Evolutionary conservation across 2,329 filamentous ascomycete species (phyloP).

Genomic region (Monosporascus ibericus): DNA sequence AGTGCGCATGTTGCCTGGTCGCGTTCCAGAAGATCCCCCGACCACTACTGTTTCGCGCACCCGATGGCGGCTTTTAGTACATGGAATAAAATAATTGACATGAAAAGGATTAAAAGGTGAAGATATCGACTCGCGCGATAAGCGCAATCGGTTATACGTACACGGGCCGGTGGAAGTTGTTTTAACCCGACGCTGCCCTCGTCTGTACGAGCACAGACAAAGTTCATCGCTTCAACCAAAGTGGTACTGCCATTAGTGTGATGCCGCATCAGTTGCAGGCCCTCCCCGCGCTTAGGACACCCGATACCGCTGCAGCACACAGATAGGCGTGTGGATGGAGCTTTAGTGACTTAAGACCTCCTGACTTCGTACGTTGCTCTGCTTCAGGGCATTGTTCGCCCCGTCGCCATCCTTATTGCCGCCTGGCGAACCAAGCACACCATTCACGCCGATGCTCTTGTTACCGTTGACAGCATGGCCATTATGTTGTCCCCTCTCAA

Average conservation of each 20-base stretch:
- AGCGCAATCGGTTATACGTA: no score
- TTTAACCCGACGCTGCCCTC: no score
- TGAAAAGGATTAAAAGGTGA: no score
- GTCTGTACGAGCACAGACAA: no score
- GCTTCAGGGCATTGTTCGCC: slow-evolving; percentile 6
- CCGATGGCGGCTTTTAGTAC: no score
- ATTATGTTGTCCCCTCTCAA: slow-evolving; percentile 26
- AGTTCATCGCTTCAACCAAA: no score
- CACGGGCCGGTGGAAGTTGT: no score
- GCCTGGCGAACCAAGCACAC: slow-evolving; percentile 1
- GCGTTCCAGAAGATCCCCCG: no score
- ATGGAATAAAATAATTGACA: no score
- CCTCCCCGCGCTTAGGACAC: neutral
- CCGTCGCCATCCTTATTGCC: slow-evolving; percentile 2
- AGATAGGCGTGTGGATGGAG: neutral
- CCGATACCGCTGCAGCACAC: neutral
- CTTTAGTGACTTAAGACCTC: slow-evolving; percentile 23
- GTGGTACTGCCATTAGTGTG: neutral
- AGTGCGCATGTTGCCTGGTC: no score
- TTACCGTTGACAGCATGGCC: slow-evolving; percentile 15
- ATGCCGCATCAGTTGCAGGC: neutral
- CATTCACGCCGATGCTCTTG: slow-evolving; percentile 3
- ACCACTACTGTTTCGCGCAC: no score
- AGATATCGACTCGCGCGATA: no score
- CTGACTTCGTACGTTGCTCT: slow-evolving; percentile 11